A percentile compares a stretch with the other conserved stretches of the same genome.
Conservation (phyloP, 2,329 filamentous ascomycete genomes). For the Diaporthe sp. region DNA sequence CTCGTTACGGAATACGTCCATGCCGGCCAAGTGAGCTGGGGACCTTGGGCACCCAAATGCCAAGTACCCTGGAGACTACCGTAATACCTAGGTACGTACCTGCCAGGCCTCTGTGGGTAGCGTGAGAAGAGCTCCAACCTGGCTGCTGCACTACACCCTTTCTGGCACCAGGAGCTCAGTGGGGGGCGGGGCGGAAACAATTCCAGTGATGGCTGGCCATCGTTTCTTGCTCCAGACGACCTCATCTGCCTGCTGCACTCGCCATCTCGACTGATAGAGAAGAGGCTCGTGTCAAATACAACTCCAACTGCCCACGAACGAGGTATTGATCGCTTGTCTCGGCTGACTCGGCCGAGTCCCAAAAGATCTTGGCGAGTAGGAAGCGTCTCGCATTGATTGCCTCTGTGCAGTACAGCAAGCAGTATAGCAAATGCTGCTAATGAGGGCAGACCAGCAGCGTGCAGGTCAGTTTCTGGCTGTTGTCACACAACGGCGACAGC, state of each 20-base stretch:
- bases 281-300: background rate
- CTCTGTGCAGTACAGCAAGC: background rate
- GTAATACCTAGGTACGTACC: background rate
- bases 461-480: background rate
- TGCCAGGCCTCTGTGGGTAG: background rate
- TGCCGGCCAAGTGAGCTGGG: slow-evolving; percentile 22
- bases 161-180: background rate
- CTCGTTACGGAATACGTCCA: slow-evolving; percentile 26
- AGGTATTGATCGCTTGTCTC: background rate
- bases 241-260: background rate
- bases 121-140: slow-evolving; percentile 7
- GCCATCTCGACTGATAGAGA: background rate
- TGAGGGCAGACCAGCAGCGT: background rate
- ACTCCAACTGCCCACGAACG: background rate
- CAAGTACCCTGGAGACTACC: background rate
- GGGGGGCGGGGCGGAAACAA: slow-evolving; percentile 8
- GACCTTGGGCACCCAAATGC: slow-evolving; percentile 19
- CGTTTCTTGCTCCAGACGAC: background rate
- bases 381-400: background rate
- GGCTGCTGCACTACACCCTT: slow-evolving; percentile 15
- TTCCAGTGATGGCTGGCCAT: background rate
- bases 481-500: background rate
- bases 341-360: slow-evolving; percentile 7
- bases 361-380: background rate
- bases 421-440: background rate